Base-by-base conservation (phyloP, 495 filamentous ascomycete species). In the Terfezia claveryi region DNA sequence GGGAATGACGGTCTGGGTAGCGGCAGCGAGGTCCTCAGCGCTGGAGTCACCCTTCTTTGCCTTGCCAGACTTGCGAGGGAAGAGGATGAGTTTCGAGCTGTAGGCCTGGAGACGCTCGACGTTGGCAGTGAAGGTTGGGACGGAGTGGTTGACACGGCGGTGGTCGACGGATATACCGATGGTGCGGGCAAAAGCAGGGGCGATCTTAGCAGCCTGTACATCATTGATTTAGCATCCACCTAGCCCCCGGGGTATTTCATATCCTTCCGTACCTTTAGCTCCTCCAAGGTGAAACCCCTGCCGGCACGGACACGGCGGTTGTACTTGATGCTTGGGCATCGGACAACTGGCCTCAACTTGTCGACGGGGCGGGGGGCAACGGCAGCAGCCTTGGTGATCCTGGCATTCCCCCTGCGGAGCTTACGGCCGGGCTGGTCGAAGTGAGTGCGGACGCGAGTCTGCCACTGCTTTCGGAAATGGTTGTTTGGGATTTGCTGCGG, bases 391-490 rank as follows among this genome's bases (percentile, higher is more conserved):
- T 96, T 96, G 55, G 80, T 74, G 66, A 82, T 77, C 72, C 91
- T 87, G 58, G 87, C 83, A 71, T 87, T 75, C 66, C 91, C 81
- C 70, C 91, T 82, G 68, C 81, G 79, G 68, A 79, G 78, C 80
- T 98, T 98, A 69, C 84, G 83, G 68, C 87, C 91, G 64, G 91
- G 85, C 91, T 98, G 91, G 77, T 98, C 85, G 77, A 98, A 98
- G 78, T 96, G 92, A 70, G 80, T 79, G 73, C 87, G 84, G 64
- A 98, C 91, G 74, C 91, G 87, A 72, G 85, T 83, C 73, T 94
- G 87, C 91, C 91, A 98, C 76, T 98, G 86, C 87, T 98, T 98
- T 78, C 87, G 91, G 87, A 98, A 98, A 73, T 98, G 91, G 80
- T 91, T 93, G 80, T 92, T 81, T 68, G 79, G 88, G 74, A 98